Base-by-base conservation (phyloP, 768 basidiomycete species). In the Hypholoma sublateritium region DNA sequence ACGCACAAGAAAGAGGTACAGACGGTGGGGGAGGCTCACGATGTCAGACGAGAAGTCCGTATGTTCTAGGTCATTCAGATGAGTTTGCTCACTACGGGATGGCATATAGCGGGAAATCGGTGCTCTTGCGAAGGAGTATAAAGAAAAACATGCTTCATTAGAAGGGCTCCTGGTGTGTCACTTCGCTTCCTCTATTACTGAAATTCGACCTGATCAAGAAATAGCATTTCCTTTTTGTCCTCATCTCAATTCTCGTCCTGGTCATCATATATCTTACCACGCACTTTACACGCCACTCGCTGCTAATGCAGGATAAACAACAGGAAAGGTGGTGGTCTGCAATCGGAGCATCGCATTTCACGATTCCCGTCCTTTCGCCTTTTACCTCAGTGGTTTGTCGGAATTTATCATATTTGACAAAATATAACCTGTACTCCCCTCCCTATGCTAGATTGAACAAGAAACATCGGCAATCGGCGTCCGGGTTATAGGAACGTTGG, bases 281-380 rank as follows among this genome's bases (percentile, higher is more conserved):
- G 1, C 67, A 75, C 41, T 62, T 69, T 55, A 62, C 66, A 7
- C 69, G 62, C 28, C 67, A 72, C 51, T 67, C 59, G 22, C 52
- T 58, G 34, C 41, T 55, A 3, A 41, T 60, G 9, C 61, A 63
- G 19, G 57, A 58, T 46, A 60, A 62, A 53, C 32, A 58, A 19
- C 64, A 65, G 49, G 63, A 66, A 22, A 57, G 59, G 4, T 67
- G 69, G 61, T 71, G 73, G 70, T 62, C 66, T n/a, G 59, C 60
- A 3, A 64, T 67, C 41, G 62, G 72, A 5, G 72, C 86, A 0
- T 74, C 80, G 1, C 89, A 90, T 65, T 89, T 89, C 67, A 91
- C 89, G 0, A 86, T 91, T 21, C 88, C 89, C 4, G 85, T 91
- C 3, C 68, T 91, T 16, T 91, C 89, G 0, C 89, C 89, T 0